These are phyloP conservation scores for Auricularia sp. DNA, from an alignment of 768 basidiomycete species.

Conservation along the genomic window DNA sequence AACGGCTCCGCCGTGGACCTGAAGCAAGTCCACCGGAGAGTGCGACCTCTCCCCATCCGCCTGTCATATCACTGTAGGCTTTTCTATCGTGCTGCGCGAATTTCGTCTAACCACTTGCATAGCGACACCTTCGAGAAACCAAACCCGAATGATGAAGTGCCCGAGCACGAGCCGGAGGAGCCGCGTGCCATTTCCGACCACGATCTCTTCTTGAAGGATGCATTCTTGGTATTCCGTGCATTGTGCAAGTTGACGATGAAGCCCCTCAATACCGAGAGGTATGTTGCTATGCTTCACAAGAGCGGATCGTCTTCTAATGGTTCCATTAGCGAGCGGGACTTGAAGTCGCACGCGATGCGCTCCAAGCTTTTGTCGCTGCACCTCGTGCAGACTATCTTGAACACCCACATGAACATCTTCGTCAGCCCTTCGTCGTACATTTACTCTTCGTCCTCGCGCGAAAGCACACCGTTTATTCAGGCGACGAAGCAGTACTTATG, in stretches of 20 bases:
- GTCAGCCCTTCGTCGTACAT: conserved; percentile 84
- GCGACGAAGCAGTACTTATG: conserved; percentile 96
- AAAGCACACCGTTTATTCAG: conserved; percentile 83
- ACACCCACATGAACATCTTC: conserved; percentile 84
- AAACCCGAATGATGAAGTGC: conserved; percentile 25
- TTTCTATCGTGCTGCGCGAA: no score
- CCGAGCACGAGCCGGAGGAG: conserved; percentile 17
- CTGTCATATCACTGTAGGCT: no score
- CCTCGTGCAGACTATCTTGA: conserved; percentile 82
- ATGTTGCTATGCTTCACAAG: background rate
- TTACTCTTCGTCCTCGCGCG: conserved; percentile 79
- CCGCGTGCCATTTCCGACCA: conserved; percentile 52
- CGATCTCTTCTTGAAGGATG: conserved; percentile 92
- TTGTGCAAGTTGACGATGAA: conserved; percentile 98
- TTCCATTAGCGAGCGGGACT: conserved; percentile 64
- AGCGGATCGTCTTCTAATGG: conserved; percentile 22
- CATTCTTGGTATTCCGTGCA: conserved; percentile 94
- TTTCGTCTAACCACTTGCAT: background rate
- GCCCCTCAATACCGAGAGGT: conserved; percentile 74
- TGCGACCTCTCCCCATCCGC: background rate
- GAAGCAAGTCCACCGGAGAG: background rate
- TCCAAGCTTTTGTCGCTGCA: conserved; percentile 92
- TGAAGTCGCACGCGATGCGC: conserved; percentile 94
- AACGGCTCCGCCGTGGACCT: background rate
- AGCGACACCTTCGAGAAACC: conserved; percentile 28